Evolutionary conservation across 345 rosid genomes (phyloP), one percentile per base, ranked within the genome.

Genomic region (Heritiera littoralis): DNA sequence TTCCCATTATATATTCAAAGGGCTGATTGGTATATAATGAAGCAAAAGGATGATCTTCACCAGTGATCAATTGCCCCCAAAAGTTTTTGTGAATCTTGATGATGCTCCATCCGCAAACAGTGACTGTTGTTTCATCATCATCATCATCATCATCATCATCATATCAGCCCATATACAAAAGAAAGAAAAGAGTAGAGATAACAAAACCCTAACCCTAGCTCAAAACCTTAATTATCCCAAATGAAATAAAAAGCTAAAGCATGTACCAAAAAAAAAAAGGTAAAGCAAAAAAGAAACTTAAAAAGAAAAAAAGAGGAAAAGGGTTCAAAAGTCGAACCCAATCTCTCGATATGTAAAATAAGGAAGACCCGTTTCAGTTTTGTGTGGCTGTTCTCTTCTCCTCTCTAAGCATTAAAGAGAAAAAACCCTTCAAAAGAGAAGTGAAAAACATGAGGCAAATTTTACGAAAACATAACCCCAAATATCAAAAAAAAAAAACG

Each of bases 91-190:
- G 98, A 93, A 93, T 92, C 98, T 93, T 93, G 92, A 90, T 88
- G 93, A 85, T 93, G 96, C 96, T 89, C 87, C 96, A 87, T 66
- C 90, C 2, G 94, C 90, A 85, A 92, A 84, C 87, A 92, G 85
- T 81, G 93, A 79, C 96, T 90, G 90, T 54, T 67, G 52, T 73
- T 38, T 60, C 77, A 38, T 43, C 76, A 10, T 41, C 59, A 15
- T 43, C 66, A 7, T 79, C 38, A 1, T 35, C 38, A 35, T 35
- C 38, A 35, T 35, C 38, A 35, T 35, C 38, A 35, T 35, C 38
- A 35, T 35, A 28, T 43, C 80, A 28, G 67, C 65, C 74, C 73
- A 66, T 46, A 58, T 28, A 77, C 38, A 77, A 71, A 63, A 46
- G 65, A 11, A 3, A 43, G 3, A 5, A 40, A 5, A 40, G 43